Base-by-base conservation (phyloP, 495 filamentous ascomycete genomes). In the Trichocladium uniseriatum region DNA sequence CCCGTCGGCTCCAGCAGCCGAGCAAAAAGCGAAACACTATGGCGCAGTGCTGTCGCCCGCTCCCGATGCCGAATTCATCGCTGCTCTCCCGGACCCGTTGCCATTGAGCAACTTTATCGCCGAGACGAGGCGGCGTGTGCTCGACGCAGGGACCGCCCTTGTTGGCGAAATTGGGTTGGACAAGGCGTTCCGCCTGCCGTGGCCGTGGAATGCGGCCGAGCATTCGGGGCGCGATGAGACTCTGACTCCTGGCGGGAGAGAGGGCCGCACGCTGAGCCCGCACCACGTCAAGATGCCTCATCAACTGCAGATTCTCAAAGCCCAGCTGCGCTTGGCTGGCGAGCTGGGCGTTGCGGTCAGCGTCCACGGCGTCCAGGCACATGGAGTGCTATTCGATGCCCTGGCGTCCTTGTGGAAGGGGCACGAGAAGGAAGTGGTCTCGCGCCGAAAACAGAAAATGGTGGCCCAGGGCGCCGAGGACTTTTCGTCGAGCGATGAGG, bases 111-210 rank as follows among this genome's bases (percentile, higher is more conserved):
- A 69, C 14, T 78, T 87, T 43, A 65, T 98, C 28, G 52, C 60
- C 6, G 77, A 87, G 57, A 87, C 86, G 2, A 77, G 75, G 21
- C 55, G 48, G 13, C 76, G 84, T 24, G 75, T 98, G 3, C 54
- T 76, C 20, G 66, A 62, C 11, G 80, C 81, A 52, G 43, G 43
- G 21, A 84, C 87, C 13, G 83, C 88, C 3, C 72, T 97, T 1
- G 73, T 98, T 18, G 92, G 92, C 9, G 92, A 98, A 64, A 72
- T 97, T 40, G 92, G 92, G 0, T 60, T 98, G 2, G 92, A 98
- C 63, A 84, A 81, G 53, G 76, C 79, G 8, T 96, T 96, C 60
- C 78, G 90, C 13, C 76, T 98, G 5, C 92, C 94, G 0, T 73
- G 73, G 49, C 61, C 74, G 20, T 83, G 81, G 80, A 63, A 63